Base-by-base conservation (phyloP, 2,329 filamentous ascomycete genomes). In the Fusarium decemcellulare region DNA sequence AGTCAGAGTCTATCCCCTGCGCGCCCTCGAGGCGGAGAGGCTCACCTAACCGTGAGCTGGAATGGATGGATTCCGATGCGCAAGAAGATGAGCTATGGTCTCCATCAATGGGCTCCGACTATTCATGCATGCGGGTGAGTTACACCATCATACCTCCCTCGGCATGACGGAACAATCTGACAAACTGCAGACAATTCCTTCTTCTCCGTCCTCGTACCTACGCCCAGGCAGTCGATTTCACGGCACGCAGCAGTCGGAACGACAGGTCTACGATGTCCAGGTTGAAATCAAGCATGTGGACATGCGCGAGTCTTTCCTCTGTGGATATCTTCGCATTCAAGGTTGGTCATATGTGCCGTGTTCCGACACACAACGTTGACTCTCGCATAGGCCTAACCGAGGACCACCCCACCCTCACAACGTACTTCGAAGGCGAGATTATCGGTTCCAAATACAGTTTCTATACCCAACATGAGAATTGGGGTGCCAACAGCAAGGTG, bases 271-370 rank as follows among this genome's bases (percentile, higher is more conserved):
- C 78, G 94, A 97, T 67, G 96, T 99, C 1, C 93, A 98, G 76
- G 96, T 99, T 3, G 95, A 98, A 77, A 94, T 99, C 72, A 97
- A 98, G 81, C 92, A 98, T 81, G 94, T 98, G 46, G 94, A 98
- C 78, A 92, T 98, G 87, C 88, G 91, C 59, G 94, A 98, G 79
- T 98, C 95, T 7, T 98, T 95, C 75, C 86, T 99, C 8, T 98
- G 95, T 77, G 96, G 96, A 51, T 98, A 98, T 80, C 85, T 99
- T 70, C 92, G 93, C 72, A 99, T 99, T 71, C 93, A 98, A 91
- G 95, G 95, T 95, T 32, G n/a, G 67, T 68, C 53, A 29, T 34
- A 32, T n/a, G 47, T 43, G 59, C 18, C 12, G 29, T 32, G 36
- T 15, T n/a, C 34, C 14, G 18, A 10, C 12, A 27, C 39, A 15